phyloP scores from a whole-genome alignment of 768 basidiomycete genomes.

The Mycena kentingensis region DNA sequence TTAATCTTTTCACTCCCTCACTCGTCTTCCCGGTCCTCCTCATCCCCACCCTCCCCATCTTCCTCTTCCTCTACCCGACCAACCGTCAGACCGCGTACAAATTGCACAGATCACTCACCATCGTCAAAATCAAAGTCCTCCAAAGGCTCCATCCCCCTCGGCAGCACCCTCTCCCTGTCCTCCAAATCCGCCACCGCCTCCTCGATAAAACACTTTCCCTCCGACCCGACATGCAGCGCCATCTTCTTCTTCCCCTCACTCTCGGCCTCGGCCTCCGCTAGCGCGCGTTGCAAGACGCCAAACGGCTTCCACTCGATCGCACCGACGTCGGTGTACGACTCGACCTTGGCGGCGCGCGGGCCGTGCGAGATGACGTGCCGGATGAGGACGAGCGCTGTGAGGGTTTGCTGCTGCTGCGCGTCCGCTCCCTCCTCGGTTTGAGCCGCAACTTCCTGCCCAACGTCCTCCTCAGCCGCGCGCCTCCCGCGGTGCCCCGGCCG shows the following conservation, averaged over 20 bases:
- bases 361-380: background rate
- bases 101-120: too few relatives aligned
- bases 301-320: too few relatives aligned
- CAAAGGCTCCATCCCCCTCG: too few relatives aligned
- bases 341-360: background rate
- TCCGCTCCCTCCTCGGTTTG: too few relatives aligned
- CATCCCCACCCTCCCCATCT: too few relatives aligned
- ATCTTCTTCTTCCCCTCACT: background rate
- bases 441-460: background rate
- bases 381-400: background rate
- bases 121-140: too few relatives aligned
- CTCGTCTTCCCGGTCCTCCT: too few relatives aligned
- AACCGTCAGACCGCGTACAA: too few relatives aligned
- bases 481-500: background rate
- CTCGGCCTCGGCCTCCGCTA: background rate
- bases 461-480: background rate
- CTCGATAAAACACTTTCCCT: background rate
- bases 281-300: background rate
- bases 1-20: too few relatives aligned
- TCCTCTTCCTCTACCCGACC: too few relatives aligned
- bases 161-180: too few relatives aligned
- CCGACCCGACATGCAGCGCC: background rate
- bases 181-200: background rate
- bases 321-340: background rate
- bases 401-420: too few relatives aligned